A percentile compares a stretch with the other conserved stretches of the same genome.
Evolutionary conservation across 306 rosid genomes (phyloP).

Genomic region (Acacia confusa): DNA sequence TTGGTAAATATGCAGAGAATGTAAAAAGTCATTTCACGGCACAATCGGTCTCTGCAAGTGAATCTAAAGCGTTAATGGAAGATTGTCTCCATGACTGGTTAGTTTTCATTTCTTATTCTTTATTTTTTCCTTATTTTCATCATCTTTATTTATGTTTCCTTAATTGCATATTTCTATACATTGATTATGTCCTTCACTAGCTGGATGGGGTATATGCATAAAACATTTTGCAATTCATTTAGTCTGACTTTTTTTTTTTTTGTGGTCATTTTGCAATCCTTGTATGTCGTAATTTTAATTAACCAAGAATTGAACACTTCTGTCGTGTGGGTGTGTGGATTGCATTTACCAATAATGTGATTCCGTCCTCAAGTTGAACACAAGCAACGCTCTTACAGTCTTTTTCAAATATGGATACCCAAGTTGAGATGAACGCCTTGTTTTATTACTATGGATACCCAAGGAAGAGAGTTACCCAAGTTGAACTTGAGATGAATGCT

Average conservation of each 20-base stretch:
- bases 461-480: not conserved
- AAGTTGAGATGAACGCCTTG: not conserved
- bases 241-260: too few relatives aligned
- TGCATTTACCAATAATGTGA: not conserved
- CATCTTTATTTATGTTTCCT: not conserved
- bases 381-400: too few relatives aligned
- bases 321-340: not conserved
- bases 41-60: slow-evolving; percentile 50
- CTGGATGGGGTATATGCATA: not conserved
- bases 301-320: not conserved
- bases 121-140: not conserved
- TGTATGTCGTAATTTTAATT: too few relatives aligned
- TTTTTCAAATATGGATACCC: not conserved
- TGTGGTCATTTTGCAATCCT: not conserved
- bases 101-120: slow-evolving; percentile 28
- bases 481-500: too few relatives aligned
- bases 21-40: slow-evolving; percentile 50
- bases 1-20: slow-evolving; percentile 46
- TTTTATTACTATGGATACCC: not conserved
- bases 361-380: not conserved
- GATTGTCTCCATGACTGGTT: slow-evolving; percentile 66
- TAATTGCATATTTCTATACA: not conserved
- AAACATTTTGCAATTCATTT: not conserved
- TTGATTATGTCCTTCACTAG: not conserved
- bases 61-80: slow-evolving; percentile 49